phyloP scores from a whole-genome alignment of 768 basidiomycete species.

The Leccinum arenicola region DNA sequence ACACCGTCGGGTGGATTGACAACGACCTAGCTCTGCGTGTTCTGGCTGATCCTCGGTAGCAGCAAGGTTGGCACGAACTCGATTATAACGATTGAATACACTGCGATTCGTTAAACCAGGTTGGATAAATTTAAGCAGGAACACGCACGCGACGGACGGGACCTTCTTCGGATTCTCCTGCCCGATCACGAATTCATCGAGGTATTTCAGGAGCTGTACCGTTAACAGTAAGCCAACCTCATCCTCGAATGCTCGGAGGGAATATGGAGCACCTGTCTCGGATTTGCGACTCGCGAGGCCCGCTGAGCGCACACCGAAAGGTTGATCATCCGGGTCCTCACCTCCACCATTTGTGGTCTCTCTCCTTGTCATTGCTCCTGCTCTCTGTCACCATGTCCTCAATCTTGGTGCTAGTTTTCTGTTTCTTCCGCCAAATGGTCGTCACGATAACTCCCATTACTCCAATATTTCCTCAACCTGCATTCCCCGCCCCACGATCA shows the following conservation, averaged over 20 bases:
- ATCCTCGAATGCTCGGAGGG: background rate
- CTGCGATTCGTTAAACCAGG: conserved; percentile 37
- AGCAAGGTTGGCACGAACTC: conserved; percentile 69
- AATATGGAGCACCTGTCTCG: conserved; percentile 42
- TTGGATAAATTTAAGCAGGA: background rate
- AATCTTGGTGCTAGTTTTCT: too few relatives aligned
- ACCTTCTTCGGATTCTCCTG: conserved; percentile 93
- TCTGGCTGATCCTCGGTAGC: conserved; percentile 39
- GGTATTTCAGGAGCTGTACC: conserved; percentile 72
- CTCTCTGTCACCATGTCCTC: too few relatives aligned
- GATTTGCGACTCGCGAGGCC: conserved; percentile 49
- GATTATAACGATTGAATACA: conserved; percentile 94
- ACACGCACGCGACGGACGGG: conserved; percentile 85
- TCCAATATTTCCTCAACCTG: too few relatives aligned
- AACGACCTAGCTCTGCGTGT: conserved; percentile 27
- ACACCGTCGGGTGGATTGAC: conserved; percentile 27
- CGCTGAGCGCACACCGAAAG: conserved; percentile 38
- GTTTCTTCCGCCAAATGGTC: too few relatives aligned
- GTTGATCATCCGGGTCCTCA: conserved; percentile 32
- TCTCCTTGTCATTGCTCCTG: too few relatives aligned
- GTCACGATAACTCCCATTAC: too few relatives aligned
- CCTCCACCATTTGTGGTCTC: too few relatives aligned
- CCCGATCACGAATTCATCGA: conserved; percentile 87
- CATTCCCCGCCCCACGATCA: too few relatives aligned
- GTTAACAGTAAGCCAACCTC: conserved; percentile 8